phyloP scores from a whole-genome alignment of 805 yeast species.

The Scheffersomyces coipomensis region DNA sequence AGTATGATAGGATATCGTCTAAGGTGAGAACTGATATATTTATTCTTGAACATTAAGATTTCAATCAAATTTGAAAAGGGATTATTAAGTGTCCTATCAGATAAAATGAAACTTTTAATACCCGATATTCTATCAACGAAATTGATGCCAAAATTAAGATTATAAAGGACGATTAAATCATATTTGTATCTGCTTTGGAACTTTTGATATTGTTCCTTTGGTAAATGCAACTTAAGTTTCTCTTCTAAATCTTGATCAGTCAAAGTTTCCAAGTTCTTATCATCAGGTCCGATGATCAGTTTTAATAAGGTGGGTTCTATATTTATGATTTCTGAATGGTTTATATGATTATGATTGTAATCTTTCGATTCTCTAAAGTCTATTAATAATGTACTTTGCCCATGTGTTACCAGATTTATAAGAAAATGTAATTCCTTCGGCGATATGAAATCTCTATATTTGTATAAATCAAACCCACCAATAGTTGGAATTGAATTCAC shows the following conservation, averaged over 20 bases:
- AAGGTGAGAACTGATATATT: conserved; percentile 31
- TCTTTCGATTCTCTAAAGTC: conserved; percentile 67
- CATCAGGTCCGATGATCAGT: conserved; percentile 13
- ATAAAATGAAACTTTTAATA: conserved; percentile 33
- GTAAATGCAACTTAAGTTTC: conserved; percentile 54
- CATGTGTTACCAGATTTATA: neutral
- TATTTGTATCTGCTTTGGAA: conserved; percentile 55
- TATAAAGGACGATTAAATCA: conserved; percentile 67
- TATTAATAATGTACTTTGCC: conserved; percentile 48
- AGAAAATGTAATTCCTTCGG: conserved; percentile 17
- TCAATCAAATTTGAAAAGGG: conserved; percentile 53
- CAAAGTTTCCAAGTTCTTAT: conserved; percentile 26
- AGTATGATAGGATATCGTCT: conserved; percentile 31
- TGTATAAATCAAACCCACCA: conserved; percentile 3
- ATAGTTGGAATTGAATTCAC: neutral
- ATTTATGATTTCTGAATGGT: conserved; percentile 58
- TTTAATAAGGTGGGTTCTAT: conserved; percentile 58
- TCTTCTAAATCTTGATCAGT: conserved; percentile 68
- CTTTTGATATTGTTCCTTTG: conserved; percentile 51
- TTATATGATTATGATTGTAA: conserved; percentile 64
- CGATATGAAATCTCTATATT: conserved; percentile 11
- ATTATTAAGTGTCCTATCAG: conserved; percentile 44
- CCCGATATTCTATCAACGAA: conserved; percentile 28
- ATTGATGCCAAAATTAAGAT: conserved; percentile 39
- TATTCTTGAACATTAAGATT: conserved; percentile 26